Evolutionary conservation across 179 eudicot species (phyloP).

Genomic region (Camellia oleifera): DNA sequence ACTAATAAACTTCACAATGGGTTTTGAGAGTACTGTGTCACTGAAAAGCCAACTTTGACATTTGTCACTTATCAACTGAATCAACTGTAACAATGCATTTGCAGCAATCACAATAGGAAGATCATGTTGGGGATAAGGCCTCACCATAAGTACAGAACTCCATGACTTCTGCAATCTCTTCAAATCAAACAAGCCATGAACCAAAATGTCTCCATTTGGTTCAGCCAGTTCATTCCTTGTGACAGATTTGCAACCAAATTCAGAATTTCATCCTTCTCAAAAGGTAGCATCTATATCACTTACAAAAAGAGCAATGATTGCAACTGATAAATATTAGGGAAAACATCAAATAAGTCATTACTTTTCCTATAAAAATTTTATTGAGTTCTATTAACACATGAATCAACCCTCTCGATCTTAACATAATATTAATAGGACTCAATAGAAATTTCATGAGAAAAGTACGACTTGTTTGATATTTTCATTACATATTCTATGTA

Average conservation of each 20-base stretch:
- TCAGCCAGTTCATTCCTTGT: constrained; percentile 36
- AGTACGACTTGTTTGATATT: no score
- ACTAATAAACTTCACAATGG: background rate
- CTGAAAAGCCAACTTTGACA: background rate
- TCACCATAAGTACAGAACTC: constrained; percentile 68
- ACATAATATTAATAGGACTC: no score
- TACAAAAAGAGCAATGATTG: constrained; percentile 11
- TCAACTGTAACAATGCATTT: background rate
- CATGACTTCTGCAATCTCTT: constrained; percentile 46
- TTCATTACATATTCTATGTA: constrained; percentile 10
- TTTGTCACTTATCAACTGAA: background rate
- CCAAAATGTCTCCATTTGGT: constrained; percentile 41
- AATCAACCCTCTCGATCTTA: no score
- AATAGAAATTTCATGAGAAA: no score
- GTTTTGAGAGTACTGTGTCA: background rate
- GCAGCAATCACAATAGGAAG: background rate
- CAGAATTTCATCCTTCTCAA: background rate
- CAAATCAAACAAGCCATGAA: constrained; percentile 46
- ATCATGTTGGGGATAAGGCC: constrained; percentile 6
- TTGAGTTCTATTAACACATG: no score
- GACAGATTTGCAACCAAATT: constrained; percentile 13
- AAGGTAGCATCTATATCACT: background rate
- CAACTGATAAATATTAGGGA: background rate
- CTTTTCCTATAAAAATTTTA: no score
- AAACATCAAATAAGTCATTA: no score